These are phyloP conservation scores for Alloteropsis angusta DNA, from an alignment of 202 grass and related monocot genomes.

Conservation along the genomic window DNA sequence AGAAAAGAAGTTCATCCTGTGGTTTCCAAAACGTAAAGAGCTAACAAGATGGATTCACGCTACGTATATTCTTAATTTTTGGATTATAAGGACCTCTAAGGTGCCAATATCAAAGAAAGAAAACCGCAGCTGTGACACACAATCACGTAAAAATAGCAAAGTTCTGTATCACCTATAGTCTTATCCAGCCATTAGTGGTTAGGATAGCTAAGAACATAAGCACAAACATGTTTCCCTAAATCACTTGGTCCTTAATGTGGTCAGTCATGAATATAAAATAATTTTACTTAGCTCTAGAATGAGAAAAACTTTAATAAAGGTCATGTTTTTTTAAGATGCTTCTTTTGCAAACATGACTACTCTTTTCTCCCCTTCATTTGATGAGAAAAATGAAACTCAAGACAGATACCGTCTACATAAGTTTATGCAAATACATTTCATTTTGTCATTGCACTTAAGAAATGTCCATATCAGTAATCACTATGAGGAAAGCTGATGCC, in stretches of 20 bases:
- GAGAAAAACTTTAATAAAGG: neutral
- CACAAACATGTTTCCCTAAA: neutral
- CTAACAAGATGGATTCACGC: neutral
- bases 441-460: neutral
- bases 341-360: neutral
- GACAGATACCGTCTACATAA: neutral
- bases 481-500: neutral
- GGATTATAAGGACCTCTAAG: neutral
- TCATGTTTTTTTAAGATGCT: neutral
- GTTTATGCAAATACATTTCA: neutral
- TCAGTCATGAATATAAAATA: neutral
- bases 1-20: slow-evolving; percentile 7
- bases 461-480: neutral
- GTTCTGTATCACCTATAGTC: neutral
- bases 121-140: neutral
- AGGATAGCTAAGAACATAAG: neutral
- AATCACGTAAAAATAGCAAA: slow-evolving; percentile 12
- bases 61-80: neutral
- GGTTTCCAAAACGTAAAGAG: neutral
- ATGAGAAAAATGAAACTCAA: neutral
- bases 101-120: slow-evolving; percentile 2
- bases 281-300: neutral
- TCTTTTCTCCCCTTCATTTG: neutral
- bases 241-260: neutral
- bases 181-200: neutral